Percentiles rank a stretch among this genome's conserved stretches.
These are phyloP conservation scores for Neocallimastix lanati DNA, from an alignment of 192 early-diverging fungal species.

Conservation along the genomic window DNA sequence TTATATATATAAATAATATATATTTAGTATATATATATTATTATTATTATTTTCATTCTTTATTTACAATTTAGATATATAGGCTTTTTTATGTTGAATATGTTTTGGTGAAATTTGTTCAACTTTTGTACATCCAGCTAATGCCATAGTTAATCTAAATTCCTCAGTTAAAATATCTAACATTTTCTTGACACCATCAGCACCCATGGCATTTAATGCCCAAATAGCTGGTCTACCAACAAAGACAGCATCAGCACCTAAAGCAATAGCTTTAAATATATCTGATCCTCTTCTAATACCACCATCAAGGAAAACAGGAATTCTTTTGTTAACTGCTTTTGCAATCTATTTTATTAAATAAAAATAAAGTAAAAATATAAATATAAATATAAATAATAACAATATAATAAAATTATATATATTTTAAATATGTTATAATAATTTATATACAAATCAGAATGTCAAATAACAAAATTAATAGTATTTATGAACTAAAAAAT, in stretches of 20 bases:
- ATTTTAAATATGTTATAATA: too few species aligned
- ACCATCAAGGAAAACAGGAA: conserved; percentile 71
- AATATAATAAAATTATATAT: too few species aligned
- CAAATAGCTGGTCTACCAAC: conserved; percentile 44
- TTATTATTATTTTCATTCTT: not conserved
- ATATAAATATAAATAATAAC: too few species aligned
- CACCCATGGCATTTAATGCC: not conserved
- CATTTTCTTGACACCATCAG: conserved; percentile 3
- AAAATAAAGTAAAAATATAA: too few species aligned
- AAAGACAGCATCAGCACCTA: conserved; percentile 84
- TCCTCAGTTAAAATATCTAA: conserved; percentile 1
- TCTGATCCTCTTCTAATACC: conserved; percentile 82
- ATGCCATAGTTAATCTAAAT: not conserved
- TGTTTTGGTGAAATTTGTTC: not conserved
- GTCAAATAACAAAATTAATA: too few species aligned
- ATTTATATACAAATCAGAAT: too few species aligned
- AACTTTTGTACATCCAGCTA: not conserved
- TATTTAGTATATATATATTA: too few species aligned
- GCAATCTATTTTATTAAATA: not conserved
- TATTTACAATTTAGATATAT: not conserved
- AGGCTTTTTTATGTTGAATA: not conserved
- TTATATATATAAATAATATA: too few species aligned
- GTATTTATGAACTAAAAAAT: too few species aligned
- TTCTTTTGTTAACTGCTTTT: not conserved
- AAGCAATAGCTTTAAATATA: conserved; percentile 85